These are phyloP conservation scores for Actinidia arguta DNA, from an alignment of 179 eudicot species.

Conservation along the genomic window DNA sequence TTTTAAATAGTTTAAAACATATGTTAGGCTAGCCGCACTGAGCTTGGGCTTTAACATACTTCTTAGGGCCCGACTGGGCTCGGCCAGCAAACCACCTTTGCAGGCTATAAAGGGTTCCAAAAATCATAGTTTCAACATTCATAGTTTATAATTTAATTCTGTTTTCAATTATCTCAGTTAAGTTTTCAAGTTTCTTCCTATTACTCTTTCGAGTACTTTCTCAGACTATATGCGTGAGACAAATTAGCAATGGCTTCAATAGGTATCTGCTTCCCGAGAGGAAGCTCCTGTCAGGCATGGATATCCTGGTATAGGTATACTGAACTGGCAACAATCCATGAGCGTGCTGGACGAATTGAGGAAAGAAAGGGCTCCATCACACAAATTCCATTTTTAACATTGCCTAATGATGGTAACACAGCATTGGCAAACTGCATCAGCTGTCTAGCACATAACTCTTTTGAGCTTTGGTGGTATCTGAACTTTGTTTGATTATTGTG, in stretches of 20 bases:
- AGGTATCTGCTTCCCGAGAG: slow-evolving; percentile 99
- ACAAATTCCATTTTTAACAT: slow-evolving; percentile 95
- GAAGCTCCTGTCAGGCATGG: slow-evolving; percentile 99
- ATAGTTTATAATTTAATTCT: too few relatives aligned
- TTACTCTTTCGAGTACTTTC: background rate
- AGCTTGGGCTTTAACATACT: too few relatives aligned
- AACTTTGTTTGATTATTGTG: background rate
- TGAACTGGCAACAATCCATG: slow-evolving; percentile 98
- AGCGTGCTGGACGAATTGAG: slow-evolving; percentile 99
- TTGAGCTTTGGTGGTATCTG: slow-evolving; percentile 12
- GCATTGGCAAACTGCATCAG: background rate
- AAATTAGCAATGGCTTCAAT: slow-evolving; percentile 14
- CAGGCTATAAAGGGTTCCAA: too few relatives aligned
- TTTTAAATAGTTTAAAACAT: too few relatives aligned
- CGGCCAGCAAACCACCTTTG: too few relatives aligned
- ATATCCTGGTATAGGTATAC: slow-evolving; percentile 99
- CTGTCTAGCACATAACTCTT: background rate
- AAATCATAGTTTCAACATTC: too few relatives aligned
- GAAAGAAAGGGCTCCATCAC: slow-evolving; percentile 97
- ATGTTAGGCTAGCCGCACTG: too few relatives aligned
- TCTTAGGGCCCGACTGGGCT: too few relatives aligned
- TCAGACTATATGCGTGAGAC: background rate
- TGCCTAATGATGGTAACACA: slow-evolving; percentile 94
- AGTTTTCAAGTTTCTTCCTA: background rate
- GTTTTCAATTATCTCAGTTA: too few relatives aligned